Base-by-base conservation (phyloP, 306 rosid genomes). In the Ochetophila trinervis region DNA sequence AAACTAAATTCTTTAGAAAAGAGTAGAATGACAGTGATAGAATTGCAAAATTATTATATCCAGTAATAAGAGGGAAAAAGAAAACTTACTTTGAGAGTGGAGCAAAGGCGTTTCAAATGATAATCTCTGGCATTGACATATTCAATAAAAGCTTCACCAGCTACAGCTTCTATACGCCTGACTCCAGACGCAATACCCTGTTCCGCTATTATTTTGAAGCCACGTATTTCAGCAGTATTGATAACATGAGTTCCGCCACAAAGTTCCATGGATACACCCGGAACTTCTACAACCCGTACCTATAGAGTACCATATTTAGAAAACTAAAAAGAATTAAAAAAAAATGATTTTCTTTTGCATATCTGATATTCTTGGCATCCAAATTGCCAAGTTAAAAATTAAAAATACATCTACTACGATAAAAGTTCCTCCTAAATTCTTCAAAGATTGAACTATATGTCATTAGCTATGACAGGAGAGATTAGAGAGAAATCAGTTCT, bases 211-310 rank as follows among this genome's bases (percentile, higher is more conserved):
- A 93, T 78, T 74, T 85, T 89, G 83, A 93, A 89, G 62, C 95
- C 97, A 50, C 97, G 95, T 62, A 93, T 89, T 80, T 93, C 98
- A 70, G 93, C 87, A 74, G 96, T 93, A 74, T 83, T 87, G 74
- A 76, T 60, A 57, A 89, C 96, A 76, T 93, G 98, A 67, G 98
- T 93, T 60, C 98, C 97, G 9, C 98, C 95, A 66, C 98, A 93
- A 67, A 93, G 98, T 82, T 93, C 98, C 96, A 93, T 76, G 7
- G 98, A 93, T 62, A 89, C 94, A 63, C 94, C 96, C 21, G 96
- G 98, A 75, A 89, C 95, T 79, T 93, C 98, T 67, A 93, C 91
- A 56, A 93, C 98, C 23, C 96, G 95, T 63, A 93, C 98, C 98
- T 93, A 74, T 70, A 80, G 55, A 30, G 62, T 53, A 69, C 54